phyloP scores from a whole-genome alignment of 495 filamentous ascomycete species.

The Apiosordaria backusii region DNA sequence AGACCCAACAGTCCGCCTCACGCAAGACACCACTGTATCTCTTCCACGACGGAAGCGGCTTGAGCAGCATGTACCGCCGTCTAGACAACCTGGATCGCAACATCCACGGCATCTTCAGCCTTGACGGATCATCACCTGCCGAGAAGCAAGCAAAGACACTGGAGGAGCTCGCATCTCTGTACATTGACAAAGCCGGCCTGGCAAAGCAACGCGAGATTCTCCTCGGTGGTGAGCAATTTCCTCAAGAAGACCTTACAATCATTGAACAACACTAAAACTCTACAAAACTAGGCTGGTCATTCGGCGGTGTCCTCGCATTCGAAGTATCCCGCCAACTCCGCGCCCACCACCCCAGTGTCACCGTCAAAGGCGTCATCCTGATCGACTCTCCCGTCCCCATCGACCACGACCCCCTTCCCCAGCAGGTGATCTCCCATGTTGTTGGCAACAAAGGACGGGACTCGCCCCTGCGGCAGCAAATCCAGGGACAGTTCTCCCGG shows the following conservation, averaged over 20 bases:
- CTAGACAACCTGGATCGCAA: not conserved
- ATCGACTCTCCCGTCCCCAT: not conserved
- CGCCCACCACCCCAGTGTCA: not conserved
- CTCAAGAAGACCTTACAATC: not conserved
- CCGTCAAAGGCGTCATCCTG: not conserved
- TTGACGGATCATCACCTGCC: not conserved
- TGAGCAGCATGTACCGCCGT: not conserved
- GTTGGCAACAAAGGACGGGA: not conserved
- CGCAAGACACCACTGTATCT: not conserved
- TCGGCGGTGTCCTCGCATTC: not conserved
- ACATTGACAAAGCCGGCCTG: not conserved
- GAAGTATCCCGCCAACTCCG: not conserved
- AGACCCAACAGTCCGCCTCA: not conserved
- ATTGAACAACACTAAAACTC: not conserved
- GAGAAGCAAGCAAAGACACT: not conserved
- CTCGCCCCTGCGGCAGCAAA: not conserved
- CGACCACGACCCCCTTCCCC: not conserved
- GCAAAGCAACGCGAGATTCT: not conserved
- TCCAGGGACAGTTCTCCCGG: not conserved
- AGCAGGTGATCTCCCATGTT: not conserved
- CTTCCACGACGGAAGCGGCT: not conserved
- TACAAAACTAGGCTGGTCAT: not conserved
- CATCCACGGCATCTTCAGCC: not conserved
- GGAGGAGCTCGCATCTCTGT: not conserved
- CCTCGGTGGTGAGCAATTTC: not conserved